phyloP scores from a whole-genome alignment of 495 filamentous ascomycete species.

The Aspergillus carlsbadensis region DNA sequence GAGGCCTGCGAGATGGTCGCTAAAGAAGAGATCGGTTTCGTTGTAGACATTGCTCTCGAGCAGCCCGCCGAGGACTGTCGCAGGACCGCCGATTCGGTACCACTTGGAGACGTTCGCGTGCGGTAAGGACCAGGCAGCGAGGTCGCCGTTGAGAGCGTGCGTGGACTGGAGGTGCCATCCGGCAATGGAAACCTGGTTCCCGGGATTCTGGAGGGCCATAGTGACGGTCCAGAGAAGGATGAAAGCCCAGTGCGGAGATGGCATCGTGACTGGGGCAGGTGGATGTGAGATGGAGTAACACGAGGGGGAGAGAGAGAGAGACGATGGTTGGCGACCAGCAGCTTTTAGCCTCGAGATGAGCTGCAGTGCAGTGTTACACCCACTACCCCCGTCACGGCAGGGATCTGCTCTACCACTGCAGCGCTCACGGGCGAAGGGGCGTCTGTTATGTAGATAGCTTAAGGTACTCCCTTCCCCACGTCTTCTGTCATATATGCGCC shows the following conservation, averaged over 20 bases:
- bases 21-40: slow-evolving; percentile 57
- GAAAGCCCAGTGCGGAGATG: not conserved
- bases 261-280: not conserved
- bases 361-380: not conserved
- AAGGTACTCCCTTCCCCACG: no score
- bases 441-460: no score
- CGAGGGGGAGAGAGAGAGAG: no score
- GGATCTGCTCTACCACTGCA: no score
- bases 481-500: no score
- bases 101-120: slow-evolving; percentile 52
- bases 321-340: no score
- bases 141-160: slow-evolving; percentile 32
- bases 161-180: slow-evolving; percentile 58
- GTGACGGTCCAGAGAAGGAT: not conserved
- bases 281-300: not conserved
- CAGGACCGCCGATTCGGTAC: slow-evolving; percentile 49
- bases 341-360: no score
- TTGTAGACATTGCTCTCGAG: slow-evolving; percentile 53
- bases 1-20: slow-evolving; percentile 46
- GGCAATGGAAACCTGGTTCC: slow-evolving; percentile 47
- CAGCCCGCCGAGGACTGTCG: slow-evolving; percentile 59
- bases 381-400: no score
- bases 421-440: no score
- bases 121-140: slow-evolving; percentile 42
- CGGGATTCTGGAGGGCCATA: slow-evolving; percentile 16